Percentiles rank a stretch among this genome's conserved stretches.
Evolutionary conservation across 768 basidiomycete genomes (phyloP).

Genomic region (Kondoa malvinella): DNA sequence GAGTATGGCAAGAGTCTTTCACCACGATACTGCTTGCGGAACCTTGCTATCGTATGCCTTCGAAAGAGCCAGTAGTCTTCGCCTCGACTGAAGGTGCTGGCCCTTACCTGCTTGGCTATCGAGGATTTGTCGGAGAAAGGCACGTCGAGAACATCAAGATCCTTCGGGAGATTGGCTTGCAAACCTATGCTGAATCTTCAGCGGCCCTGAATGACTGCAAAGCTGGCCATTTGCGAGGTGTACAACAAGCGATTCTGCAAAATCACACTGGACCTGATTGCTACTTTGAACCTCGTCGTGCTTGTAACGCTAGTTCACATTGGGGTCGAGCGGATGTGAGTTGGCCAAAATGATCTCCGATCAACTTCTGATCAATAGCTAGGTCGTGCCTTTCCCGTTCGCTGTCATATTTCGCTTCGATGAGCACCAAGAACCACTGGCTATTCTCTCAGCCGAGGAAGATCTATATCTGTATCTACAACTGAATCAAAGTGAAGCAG

Average conservation of each 20-base stretch:
- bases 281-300: conserved; percentile 39
- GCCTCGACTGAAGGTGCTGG: conserved; percentile 47
- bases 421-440: neutral
- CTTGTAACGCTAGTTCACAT: conserved; percentile 36
- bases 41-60: conserved; percentile 45
- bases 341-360: too few relatives aligned
- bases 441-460: conserved; percentile 2
- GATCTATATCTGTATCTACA: conserved; percentile 33
- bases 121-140: conserved; percentile 49
- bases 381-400: conserved; percentile 64
- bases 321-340: conserved; percentile 69
- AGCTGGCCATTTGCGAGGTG: conserved; percentile 34
- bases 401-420: conserved; percentile 39
- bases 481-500: conserved; percentile 44
- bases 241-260: conserved; percentile 43
- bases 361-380: too few relatives aligned
- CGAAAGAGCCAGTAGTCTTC: conserved; percentile 43
- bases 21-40: conserved; percentile 49
- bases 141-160: conserved; percentile 72
- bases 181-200: conserved; percentile 40
- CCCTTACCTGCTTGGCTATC: conserved; percentile 52
- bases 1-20: conserved; percentile 66
- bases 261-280: conserved; percentile 54
- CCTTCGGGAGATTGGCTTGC: conserved; percentile 49
- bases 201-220: conserved; percentile 37